phyloP scores from a whole-genome alignment of 176 grass and related monocot species.

The Musa beccarii region DNA sequence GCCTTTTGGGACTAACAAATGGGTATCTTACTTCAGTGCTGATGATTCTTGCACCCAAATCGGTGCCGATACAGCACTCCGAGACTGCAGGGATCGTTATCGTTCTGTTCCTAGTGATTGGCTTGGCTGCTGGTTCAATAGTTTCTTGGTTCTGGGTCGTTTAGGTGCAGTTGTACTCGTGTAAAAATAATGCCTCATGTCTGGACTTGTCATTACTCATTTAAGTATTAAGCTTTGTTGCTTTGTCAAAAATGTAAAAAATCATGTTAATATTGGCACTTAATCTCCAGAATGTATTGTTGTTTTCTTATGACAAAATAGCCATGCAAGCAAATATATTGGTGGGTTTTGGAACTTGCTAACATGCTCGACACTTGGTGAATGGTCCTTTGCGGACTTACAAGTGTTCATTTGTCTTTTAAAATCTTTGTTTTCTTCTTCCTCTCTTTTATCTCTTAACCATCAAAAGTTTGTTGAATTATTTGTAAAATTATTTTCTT shows the following conservation, averaged over 20 bases:
- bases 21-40: slow-evolving; percentile 74
- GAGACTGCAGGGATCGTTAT: slow-evolving; percentile 80
- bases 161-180: slow-evolving; percentile 2
- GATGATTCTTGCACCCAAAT: slow-evolving; percentile 86
- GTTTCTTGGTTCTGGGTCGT: slow-evolving; percentile 93
- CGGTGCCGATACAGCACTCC: slow-evolving; percentile 74
- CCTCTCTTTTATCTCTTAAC: too few relatives aligned
- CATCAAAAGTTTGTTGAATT: too few relatives aligned
- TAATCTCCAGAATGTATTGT: too few relatives aligned
- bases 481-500: too few relatives aligned
- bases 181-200: neutral
- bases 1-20: slow-evolving; percentile 68
- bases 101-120: slow-evolving; percentile 74
- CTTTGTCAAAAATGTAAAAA: neutral
- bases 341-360: too few relatives aligned
- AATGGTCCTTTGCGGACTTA: too few relatives aligned
- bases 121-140: slow-evolving; percentile 55
- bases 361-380: too few relatives aligned
- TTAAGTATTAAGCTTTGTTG: neutral
- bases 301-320: too few relatives aligned
- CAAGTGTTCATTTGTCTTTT: too few relatives aligned
- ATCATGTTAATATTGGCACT: neutral
- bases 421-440: too few relatives aligned
- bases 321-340: too few relatives aligned
- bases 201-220: neutral